Percentiles rank a stretch among this genome's conserved stretches.
phyloP scores from a whole-genome alignment of 73 alveolate species.

The Symbiodinium natans region DNA sequence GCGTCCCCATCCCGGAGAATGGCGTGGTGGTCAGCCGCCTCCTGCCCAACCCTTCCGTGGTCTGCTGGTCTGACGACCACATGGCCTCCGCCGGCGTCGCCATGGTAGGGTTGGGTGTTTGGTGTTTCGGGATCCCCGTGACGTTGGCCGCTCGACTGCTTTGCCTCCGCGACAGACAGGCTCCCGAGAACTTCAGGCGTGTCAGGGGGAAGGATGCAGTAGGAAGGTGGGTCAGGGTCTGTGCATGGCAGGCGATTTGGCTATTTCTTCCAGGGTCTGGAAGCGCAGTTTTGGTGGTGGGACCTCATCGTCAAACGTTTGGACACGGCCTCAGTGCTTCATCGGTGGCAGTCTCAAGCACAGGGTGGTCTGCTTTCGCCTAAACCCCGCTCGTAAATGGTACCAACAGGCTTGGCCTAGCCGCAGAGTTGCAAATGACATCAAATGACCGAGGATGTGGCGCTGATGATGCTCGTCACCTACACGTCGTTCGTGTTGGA shows the following conservation, averaged over 20 bases:
- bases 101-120: neutral
- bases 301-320: conserved; percentile 4
- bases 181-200: conserved; percentile 36
- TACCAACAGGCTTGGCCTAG: too few relatives aligned
- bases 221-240: neutral
- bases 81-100: conserved; percentile 13
- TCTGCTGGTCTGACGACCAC: conserved; percentile 5
- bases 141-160: neutral
- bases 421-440: too few relatives aligned
- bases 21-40: conserved; percentile 11
- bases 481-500: conserved; percentile 15
- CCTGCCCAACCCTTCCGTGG: conserved; percentile 10
- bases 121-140: conserved; percentile 33
- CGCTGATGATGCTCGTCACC: conserved; percentile 1
- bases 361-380: neutral
- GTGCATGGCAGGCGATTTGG: conserved; percentile 16
- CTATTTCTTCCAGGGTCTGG: neutral
- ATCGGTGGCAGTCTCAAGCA: neutral
- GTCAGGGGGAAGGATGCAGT: neutral
- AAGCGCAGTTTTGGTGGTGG: conserved; percentile 12
- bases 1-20: conserved; percentile 37
- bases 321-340: conserved; percentile 2
- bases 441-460: neutral
- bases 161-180: neutral
- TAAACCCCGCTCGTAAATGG: too few relatives aligned